These are phyloP conservation scores for Hsuehochloa calcarea DNA, from an alignment of 176 grass and related monocot genomes.

Conservation along the genomic window DNA sequence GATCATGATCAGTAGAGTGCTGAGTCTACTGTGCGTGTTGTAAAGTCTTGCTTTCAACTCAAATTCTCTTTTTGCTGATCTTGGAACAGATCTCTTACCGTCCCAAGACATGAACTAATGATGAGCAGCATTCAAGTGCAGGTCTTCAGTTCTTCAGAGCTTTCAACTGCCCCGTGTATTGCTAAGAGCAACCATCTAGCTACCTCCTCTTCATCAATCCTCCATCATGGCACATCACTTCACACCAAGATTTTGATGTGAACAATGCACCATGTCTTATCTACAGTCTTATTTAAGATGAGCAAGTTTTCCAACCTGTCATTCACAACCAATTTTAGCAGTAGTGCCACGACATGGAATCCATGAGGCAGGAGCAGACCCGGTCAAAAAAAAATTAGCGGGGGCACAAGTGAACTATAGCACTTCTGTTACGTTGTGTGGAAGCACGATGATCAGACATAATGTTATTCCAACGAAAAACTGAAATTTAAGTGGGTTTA, in stretches of 20 bases:
- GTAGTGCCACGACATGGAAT: background rate
- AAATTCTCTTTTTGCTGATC: slow-evolving; percentile 9
- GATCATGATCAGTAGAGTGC: background rate
- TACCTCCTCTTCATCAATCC: background rate
- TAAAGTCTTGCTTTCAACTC: slow-evolving; percentile 32
- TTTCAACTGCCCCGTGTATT: background rate
- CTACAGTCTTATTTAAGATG: background rate
- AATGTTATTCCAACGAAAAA: no score
- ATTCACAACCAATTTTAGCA: background rate
- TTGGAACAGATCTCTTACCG: slow-evolving; percentile 11
- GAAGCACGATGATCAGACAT: no score
- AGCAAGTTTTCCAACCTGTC: background rate
- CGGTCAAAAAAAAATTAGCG: no score
- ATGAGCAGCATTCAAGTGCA: slow-evolving; percentile 36
- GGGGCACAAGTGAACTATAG: no score
- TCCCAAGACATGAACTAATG: slow-evolving; percentile 11
- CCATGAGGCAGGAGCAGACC: no score
- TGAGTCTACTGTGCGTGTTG: background rate
- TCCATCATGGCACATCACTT: slow-evolving; percentile 32
- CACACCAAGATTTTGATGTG: background rate
- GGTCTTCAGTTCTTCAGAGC: background rate
- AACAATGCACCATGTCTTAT: background rate
- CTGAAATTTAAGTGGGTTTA: no score
- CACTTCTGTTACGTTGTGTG: no score
- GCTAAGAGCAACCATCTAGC: background rate